Percentiles rank a stretch among this genome's conserved stretches.
These are phyloP conservation scores for Sarocladium strictum DNA, from an alignment of 2,329 filamentous ascomycete species.

Conservation along the genomic window DNA sequence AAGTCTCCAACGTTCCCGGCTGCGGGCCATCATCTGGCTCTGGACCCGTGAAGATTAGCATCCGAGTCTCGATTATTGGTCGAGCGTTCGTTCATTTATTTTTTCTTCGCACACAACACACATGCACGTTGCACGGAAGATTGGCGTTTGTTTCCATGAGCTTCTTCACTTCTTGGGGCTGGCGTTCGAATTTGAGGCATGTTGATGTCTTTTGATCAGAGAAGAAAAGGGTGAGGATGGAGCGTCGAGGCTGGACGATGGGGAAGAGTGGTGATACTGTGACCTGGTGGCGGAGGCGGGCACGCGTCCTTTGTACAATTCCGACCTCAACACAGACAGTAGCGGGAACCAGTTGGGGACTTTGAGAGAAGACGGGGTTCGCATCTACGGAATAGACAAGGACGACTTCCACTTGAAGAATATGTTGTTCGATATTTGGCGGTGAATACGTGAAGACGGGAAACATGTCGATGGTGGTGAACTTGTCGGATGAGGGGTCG, in stretches of 20 bases:
- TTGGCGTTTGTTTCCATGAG: slow-evolving; percentile 4
- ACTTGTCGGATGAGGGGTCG: no score
- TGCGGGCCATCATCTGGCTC: no score
- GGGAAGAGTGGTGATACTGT: background rate
- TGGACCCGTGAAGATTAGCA: slow-evolving; percentile 10
- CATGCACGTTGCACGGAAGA: slow-evolving; percentile 4
- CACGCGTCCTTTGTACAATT: background rate
- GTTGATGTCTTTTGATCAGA: background rate
- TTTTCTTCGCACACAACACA: background rate
- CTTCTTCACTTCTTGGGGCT: slow-evolving; percentile 2
- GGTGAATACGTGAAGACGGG: no score
- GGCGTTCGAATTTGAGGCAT: slow-evolving; percentile 1
- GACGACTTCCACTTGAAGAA: background rate
- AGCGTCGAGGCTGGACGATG: background rate
- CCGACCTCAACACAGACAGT: background rate
- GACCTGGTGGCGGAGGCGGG: background rate
- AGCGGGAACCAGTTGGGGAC: background rate
- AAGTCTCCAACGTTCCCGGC: no score
- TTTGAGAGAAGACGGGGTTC: background rate
- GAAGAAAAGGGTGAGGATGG: background rate
- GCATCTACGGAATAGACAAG: slow-evolving; percentile 8
- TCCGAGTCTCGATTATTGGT: background rate
- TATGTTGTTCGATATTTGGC: no score
- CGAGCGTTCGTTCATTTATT: slow-evolving; percentile 4
- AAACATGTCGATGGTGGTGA: no score